A percentile compares a stretch with the other conserved stretches of the same genome.
Evolutionary conservation across 352 stramenopile species (phyloP).

Genomic region (Phytopythium oedochilum): DNA sequence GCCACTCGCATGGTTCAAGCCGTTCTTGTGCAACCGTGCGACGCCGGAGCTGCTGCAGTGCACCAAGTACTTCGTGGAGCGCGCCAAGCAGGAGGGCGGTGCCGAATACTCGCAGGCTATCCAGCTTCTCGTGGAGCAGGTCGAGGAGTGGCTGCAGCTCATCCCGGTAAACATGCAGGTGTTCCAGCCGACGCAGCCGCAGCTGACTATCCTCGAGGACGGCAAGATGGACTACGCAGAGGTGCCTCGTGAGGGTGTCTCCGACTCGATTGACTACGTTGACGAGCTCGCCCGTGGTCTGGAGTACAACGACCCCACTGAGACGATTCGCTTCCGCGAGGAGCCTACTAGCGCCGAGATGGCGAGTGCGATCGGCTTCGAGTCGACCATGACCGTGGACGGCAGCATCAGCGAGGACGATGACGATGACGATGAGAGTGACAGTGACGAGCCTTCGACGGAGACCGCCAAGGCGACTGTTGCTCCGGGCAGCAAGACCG

Average conservation of each 20-base stretch:
- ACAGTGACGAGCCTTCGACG: slow-evolving; percentile 9
- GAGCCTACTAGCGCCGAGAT: slow-evolving; percentile 21
- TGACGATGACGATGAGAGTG: slow-evolving; percentile 32
- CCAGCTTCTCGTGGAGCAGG: slow-evolving; percentile 52
- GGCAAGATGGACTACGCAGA: slow-evolving; percentile 56
- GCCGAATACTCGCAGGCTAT: slow-evolving; percentile 46
- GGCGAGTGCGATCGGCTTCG: slow-evolving; percentile 47
- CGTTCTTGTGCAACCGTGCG: slow-evolving; percentile 63
- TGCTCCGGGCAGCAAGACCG: slow-evolving; percentile 6
- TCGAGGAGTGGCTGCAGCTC: slow-evolving; percentile 42
- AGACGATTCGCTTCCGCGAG: slow-evolving; percentile 18
- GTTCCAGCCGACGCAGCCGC: slow-evolving; percentile 47
- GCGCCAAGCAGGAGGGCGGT: slow-evolving; percentile 36
- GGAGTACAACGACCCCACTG: slow-evolving; percentile 32
- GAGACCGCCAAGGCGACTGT: slow-evolving; percentile 6
- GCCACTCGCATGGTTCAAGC: slow-evolving; percentile 55
- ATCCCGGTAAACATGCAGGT: slow-evolving; percentile 58
- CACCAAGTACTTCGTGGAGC: slow-evolving; percentile 43
- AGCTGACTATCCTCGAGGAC: slow-evolving; percentile 44
- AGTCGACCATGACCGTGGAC: slow-evolving; percentile 49
- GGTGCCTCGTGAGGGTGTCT: slow-evolving; percentile 39
- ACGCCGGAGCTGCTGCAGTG: slow-evolving; percentile 56
- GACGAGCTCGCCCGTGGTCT: slow-evolving; percentile 60
- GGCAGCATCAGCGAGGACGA: slow-evolving; percentile 39
- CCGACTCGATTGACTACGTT: slow-evolving; percentile 61